Evolutionary conservation across 768 basidiomycete species (phyloP).

Genomic region (Trametes gibbosa): DNA sequence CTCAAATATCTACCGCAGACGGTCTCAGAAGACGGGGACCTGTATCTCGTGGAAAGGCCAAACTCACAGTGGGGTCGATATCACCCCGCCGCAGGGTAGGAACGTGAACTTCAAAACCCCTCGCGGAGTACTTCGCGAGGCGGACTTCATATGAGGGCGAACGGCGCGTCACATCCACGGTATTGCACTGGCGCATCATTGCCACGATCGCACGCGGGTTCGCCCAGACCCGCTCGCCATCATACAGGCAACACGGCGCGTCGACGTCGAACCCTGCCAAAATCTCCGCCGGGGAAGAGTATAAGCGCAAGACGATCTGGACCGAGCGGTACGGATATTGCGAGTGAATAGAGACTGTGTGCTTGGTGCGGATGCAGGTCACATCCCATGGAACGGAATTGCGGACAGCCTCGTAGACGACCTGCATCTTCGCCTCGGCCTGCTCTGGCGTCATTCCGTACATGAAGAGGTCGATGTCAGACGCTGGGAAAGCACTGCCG

Average conservation of each 20-base stretch:
- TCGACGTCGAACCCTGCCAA: slow-evolving; percentile 69
- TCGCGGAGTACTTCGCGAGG: slow-evolving; percentile 53
- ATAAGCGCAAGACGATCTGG: slow-evolving; percentile 64
- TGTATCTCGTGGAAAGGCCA: neutral
- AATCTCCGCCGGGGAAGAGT: slow-evolving; percentile 61
- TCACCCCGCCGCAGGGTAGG: slow-evolving; percentile 48
- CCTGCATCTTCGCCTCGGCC: slow-evolving; percentile 58
- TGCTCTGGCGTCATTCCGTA: slow-evolving; percentile 57
- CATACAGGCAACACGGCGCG: slow-evolving; percentile 57
- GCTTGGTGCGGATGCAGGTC: slow-evolving; percentile 63
- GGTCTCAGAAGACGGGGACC: neutral
- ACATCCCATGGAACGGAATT: slow-evolving; percentile 69
- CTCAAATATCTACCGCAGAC: slow-evolving; percentile 49
- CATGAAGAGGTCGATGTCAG: slow-evolving; percentile 63
- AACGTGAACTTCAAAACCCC: slow-evolving; percentile 57
- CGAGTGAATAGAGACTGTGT: slow-evolving; percentile 65
- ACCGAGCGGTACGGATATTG: slow-evolving; percentile 63
- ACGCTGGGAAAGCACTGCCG: slow-evolving; percentile 51
- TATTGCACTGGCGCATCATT: slow-evolving; percentile 67
- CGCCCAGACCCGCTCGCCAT: slow-evolving; percentile 54
- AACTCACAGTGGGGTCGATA: slow-evolving; percentile 56
- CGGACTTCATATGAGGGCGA: slow-evolving; percentile 66
- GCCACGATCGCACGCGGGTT: slow-evolving; percentile 58
- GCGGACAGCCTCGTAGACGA: slow-evolving; percentile 61
- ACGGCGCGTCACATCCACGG: slow-evolving; percentile 58